Evolutionary conservation across 140 eudicot species (phyloP).

Genomic region (Anethum foeniculum): DNA sequence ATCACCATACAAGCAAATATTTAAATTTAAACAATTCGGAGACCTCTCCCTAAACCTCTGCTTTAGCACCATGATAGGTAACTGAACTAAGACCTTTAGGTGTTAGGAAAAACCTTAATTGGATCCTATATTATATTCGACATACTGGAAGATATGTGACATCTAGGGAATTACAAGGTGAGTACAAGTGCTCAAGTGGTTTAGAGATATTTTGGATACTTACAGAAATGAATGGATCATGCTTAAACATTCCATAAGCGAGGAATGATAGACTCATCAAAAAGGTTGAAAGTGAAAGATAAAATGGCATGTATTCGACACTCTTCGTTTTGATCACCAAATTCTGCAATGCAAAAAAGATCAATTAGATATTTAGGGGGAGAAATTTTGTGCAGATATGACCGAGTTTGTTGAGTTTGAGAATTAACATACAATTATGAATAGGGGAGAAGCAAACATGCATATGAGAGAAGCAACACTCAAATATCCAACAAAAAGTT

Average conservation of each 20-base stretch:
- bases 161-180: neutral
- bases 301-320: slow-evolving; percentile 63
- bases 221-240: slow-evolving; percentile 46
- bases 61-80: too few species aligned
- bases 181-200: neutral
- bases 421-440: slow-evolving; percentile 34
- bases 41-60: neutral
- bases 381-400: neutral
- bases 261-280: slow-evolving; percentile 48
- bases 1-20: too few species aligned
- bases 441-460: slow-evolving; percentile 63
- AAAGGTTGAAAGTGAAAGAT: slow-evolving; percentile 52
- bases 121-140: too few species aligned
- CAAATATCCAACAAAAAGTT: slow-evolving; percentile 48
- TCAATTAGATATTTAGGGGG: neutral
- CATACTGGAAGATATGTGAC: neutral
- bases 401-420: neutral
- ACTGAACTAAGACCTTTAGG: too few species aligned
- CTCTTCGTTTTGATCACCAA: slow-evolving; percentile 54
- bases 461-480: slow-evolving; percentile 39
- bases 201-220: slow-evolving; percentile 7
- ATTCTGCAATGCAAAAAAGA: slow-evolving; percentile 28
- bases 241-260: slow-evolving; percentile 45
- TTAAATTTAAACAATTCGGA: neutral
- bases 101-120: too few species aligned